Conservation (phyloP, 345 rosid genomes). For the Gossypium anomalum region DNA sequence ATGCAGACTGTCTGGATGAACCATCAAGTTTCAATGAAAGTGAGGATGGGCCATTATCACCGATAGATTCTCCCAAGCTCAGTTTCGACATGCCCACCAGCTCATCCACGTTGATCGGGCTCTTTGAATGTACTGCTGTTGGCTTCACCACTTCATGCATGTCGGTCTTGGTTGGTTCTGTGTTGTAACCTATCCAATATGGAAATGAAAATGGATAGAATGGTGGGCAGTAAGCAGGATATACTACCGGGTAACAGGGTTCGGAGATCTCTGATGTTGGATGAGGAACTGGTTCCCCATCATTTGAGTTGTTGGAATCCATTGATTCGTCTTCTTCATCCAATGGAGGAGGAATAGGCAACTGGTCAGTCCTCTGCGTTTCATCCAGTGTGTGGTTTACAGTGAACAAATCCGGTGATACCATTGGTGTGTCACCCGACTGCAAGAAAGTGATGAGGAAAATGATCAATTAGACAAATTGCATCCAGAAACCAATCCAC, state of each 20-base stretch:
- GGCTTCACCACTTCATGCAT: constrained; percentile 80
- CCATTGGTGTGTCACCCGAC: constrained; percentile 54
- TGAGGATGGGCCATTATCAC: constrained; percentile 48
- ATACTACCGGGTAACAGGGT: constrained; percentile 53
- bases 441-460: constrained; percentile 25
- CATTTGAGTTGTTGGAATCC: constrained; percentile 86
- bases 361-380: constrained; percentile 36
- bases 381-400: constrained; percentile 37
- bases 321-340: constrained; percentile 93
- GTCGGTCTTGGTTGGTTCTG: constrained; percentile 43
- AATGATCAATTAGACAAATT: neutral
- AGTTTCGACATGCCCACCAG: constrained; percentile 92
- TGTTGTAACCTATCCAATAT: constrained; percentile 54
- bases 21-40: constrained; percentile 76
- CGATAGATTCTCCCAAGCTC: constrained; percentile 66
- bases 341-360: constrained; percentile 50
- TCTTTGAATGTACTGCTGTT: constrained; percentile 71
- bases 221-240: constrained; percentile 73
- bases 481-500: neutral
- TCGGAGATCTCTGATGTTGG: constrained; percentile 42
- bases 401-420: constrained; percentile 51
- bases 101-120: constrained; percentile 84
- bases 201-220: constrained; percentile 68
- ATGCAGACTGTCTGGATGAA: constrained; percentile 83
- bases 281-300: constrained; percentile 48